Conservation (phyloP, 2,329 filamentous ascomycete species). For the Aspergillus pseudoviridinutans region DNA sequence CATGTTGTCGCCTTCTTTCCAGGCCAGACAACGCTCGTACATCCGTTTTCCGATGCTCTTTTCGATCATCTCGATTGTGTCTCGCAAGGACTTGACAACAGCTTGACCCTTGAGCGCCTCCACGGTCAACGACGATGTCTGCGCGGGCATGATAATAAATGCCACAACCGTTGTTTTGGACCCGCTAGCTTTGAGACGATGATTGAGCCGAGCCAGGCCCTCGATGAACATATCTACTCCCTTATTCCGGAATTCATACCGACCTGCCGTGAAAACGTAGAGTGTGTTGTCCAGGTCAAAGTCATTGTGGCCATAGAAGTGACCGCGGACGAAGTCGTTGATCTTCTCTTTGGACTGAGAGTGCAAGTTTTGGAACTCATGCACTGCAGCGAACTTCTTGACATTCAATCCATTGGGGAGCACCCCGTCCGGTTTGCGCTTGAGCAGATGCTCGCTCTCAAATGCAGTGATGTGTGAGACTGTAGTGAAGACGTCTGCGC, state of each 20-base stretch:
- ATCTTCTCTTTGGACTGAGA: constrained; percentile 97
- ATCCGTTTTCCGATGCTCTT: constrained; percentile 87
- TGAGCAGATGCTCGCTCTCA: constrained; percentile 94
- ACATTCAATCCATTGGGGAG: constrained; percentile 96
- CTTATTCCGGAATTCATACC: constrained; percentile 98
- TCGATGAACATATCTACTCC: constrained; percentile 99
- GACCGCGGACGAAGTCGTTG: constrained; percentile 93
- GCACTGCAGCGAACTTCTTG: constrained; percentile 95
- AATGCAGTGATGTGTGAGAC: constrained; percentile 98
- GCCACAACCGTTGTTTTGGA: constrained; percentile 94
- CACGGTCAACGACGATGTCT: constrained; percentile 90
- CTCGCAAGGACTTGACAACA: constrained; percentile 91
- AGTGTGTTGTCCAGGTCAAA: constrained; percentile 95
- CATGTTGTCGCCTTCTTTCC: constrained; percentile 90
- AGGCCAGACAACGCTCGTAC: constrained; percentile 89
- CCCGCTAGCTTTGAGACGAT: constrained; percentile 76
- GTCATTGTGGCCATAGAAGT: constrained; percentile 98
- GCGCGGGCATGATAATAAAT: constrained; percentile 98
- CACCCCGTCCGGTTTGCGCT: constrained; percentile 95
- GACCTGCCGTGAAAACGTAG: constrained; percentile 94
- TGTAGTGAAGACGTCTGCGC: constrained; percentile 95
- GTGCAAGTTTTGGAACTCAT: constrained; percentile 98
- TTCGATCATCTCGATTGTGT: constrained; percentile 91
- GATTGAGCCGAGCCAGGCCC: constrained; percentile 88
- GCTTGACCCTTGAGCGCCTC: constrained; percentile 96